Percentiles rank a stretch among this genome's conserved stretches.
phyloP scores from a whole-genome alignment of 2,329 filamentous ascomycete genomes.

The Monilinia aucupariae region DNA sequence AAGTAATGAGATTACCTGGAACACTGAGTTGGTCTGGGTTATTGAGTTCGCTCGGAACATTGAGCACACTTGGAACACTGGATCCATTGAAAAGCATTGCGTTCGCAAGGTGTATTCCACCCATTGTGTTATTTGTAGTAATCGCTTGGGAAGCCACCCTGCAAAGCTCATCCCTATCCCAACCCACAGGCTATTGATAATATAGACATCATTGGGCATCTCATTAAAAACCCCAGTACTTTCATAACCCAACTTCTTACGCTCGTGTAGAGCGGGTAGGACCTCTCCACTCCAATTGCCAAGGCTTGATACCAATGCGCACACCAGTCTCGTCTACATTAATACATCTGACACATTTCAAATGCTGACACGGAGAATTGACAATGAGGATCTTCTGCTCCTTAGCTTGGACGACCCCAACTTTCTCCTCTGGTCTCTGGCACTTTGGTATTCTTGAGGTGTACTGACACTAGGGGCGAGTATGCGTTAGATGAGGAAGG shows the following conservation, averaged over 20 bases:
- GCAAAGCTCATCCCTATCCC: background rate
- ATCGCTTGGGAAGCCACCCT: background rate
- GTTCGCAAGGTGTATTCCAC: background rate
- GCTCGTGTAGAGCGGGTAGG: background rate
- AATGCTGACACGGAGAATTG: background rate
- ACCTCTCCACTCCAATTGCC: background rate
- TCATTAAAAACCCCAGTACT: too few relatives aligned
- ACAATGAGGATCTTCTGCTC: background rate
- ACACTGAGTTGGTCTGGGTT: background rate
- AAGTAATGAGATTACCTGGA: background rate
- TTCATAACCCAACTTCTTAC: background rate
- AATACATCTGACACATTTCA: background rate
- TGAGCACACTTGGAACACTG: background rate
- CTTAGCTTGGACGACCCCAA: background rate
- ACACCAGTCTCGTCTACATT: slow-evolving; percentile 4
- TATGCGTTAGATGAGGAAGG: background rate
- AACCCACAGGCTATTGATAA: background rate
- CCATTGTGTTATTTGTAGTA: too few relatives aligned
- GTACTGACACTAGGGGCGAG: background rate
- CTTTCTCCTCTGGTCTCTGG: background rate
- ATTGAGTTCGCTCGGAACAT: background rate
- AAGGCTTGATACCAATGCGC: background rate
- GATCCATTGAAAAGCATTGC: background rate
- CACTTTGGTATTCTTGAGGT: background rate
- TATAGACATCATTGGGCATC: too few relatives aligned